Evolutionary conservation across 148 eudicot species (phyloP).

Genomic region (Oxyria digyna): DNA sequence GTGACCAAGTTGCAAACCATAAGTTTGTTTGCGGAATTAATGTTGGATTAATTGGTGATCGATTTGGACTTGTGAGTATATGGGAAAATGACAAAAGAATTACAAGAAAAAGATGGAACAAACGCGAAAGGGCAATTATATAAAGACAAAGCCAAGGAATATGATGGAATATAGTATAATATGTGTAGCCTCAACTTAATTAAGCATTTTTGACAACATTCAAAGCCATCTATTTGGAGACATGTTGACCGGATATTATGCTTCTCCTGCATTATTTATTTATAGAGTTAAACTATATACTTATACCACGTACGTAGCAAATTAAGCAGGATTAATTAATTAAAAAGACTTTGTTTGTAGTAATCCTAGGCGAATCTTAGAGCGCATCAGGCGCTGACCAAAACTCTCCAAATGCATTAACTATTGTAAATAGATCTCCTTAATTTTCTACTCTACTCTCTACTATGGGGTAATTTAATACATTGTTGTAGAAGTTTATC

Average conservation of each 20-base stretch:
- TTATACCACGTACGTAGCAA: not conserved
- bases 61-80: not conserved
- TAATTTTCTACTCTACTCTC: not conserved
- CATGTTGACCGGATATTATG: slow-evolving; percentile 13
- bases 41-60: not conserved
- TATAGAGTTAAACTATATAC: too few species aligned
- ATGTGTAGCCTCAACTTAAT: not conserved
- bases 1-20: not conserved
- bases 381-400: slow-evolving; percentile 56
- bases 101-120: not conserved
- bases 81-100: not conserved
- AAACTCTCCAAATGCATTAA: slow-evolving; percentile 5
- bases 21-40: not conserved
- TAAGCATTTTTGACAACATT: slow-evolving; percentile 13
- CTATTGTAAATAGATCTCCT: not conserved
- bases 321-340: not conserved
- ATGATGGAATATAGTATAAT: slow-evolving; percentile 16
- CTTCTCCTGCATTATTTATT: not conserved
- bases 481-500: not conserved
- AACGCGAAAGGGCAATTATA: slow-evolving; percentile 6
- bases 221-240: not conserved
- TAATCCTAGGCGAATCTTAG: slow-evolving; percentile 28
- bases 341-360: not conserved
- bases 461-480: too few species aligned
- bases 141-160: slow-evolving; percentile 18